Evolutionary conservation across 2,329 filamentous ascomycete species (phyloP).

Genomic region (Purpureocillium lavendulum): DNA sequence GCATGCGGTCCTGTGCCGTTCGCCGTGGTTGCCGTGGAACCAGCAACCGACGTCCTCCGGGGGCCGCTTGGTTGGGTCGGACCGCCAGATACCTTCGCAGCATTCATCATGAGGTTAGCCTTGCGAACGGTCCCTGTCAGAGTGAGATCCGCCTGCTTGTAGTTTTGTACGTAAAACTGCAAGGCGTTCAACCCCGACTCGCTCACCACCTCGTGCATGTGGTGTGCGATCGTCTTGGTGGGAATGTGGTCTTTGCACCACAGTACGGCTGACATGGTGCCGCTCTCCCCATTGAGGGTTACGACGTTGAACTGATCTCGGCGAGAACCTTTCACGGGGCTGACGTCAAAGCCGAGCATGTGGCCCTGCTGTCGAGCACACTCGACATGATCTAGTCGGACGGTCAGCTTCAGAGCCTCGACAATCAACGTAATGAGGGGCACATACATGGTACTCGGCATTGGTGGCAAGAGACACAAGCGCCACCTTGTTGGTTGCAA

Average conservation of each 20-base stretch:
- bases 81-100: slow-evolving; percentile 43
- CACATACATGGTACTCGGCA: slow-evolving; percentile 48
- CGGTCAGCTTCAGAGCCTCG: slow-evolving; percentile 6
- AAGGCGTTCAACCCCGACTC: slow-evolving; percentile 69
- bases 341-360: slow-evolving; percentile 80
- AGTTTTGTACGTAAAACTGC: slow-evolving; percentile 79
- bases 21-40: slow-evolving; percentile 33
- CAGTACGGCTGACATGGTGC: slow-evolving; percentile 73
- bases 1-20: slow-evolving; percentile 11
- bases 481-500: slow-evolving; percentile 68
- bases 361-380: slow-evolving; percentile 83
- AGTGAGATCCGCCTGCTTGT: slow-evolving; percentile 88
- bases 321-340: slow-evolving; percentile 80
- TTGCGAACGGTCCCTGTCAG: slow-evolving; percentile 90
- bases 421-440: slow-evolving; percentile 9
- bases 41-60: slow-evolving; percentile 31
- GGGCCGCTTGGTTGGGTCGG: slow-evolving; percentile 23
- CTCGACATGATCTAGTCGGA: slow-evolving; percentile 56
- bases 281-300: slow-evolving; percentile 70
- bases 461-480: slow-evolving; percentile 74
- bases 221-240: slow-evolving; percentile 64
- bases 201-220: slow-evolving; percentile 67
- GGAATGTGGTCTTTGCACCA: slow-evolving; percentile 89
- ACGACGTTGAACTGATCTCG: slow-evolving; percentile 75
- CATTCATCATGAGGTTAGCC: slow-evolving; percentile 66